Evolutionary conservation across 805 yeast genomes (phyloP), one percentile per base, ranked within the genome.

Genomic region (Spathaspora gorwiae): DNA sequence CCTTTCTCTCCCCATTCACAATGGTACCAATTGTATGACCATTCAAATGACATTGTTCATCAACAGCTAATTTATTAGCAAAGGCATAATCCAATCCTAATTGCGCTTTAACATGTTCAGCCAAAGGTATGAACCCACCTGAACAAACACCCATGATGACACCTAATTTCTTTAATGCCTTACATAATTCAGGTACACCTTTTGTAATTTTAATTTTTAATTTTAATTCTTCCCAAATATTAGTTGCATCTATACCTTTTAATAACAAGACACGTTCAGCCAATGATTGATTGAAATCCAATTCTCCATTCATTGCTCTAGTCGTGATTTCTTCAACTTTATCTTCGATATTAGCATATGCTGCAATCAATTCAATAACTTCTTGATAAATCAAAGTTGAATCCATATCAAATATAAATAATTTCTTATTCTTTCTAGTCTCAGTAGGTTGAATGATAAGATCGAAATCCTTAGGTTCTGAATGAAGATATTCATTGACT

Each of bases 351-450:
- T 79, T 76, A n/a, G 97, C 98, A 56, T 87, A 84, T 0, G 89
- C 89, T 2, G 99, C 99, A 53, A 94, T 92, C 59, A 94, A 66
- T 60, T 94, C 99, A 54, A 94, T 94, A 35, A 94, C 97, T 66
- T 94, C 99, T 66, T 94, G 98, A 62, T 86, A 83, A 52, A 94
- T 94, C 59, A 94, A 70, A 0, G 99, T 94, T 0, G 97, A 90
- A 69, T 94, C 99, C 99, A 94, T 94, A 58, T 94, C 99, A 60
- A 94, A 94, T 9, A 95, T 87, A 49, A 87, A 83, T 41, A 94
- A 70, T 56, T 80, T 77, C 58, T 74, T 76, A 43, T 56, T 29
- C 43, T 55, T 49, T 43, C 77, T 56, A 6, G 48, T 37, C 1
- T 36, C 42, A 6, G 27, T 11, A 2, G 47, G 41, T 48, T 72